phyloP scores from a whole-genome alignment of 148 eudicot genomes.

The Rhododendron henanense region DNA sequence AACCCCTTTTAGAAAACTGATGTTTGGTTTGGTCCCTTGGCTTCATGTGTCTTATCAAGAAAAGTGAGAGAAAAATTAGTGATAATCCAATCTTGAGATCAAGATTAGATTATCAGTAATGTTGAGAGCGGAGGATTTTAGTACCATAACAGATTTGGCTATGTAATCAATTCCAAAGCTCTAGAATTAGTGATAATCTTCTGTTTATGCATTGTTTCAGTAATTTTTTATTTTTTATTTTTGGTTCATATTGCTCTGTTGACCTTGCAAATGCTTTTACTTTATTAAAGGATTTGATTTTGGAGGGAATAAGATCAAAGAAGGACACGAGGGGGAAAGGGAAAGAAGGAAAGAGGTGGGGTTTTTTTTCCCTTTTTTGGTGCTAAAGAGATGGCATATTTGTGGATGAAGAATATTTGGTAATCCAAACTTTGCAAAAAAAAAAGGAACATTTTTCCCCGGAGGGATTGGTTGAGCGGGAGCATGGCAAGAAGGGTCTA shows the following conservation, averaged over 20 bases:
- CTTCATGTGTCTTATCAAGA: background rate
- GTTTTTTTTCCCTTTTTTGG: background rate
- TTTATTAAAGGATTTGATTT: constrained; percentile 7
- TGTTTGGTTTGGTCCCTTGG: constrained; percentile 10
- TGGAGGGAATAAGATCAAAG: constrained; percentile 11
- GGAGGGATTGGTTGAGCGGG: background rate
- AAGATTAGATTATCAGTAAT: background rate
- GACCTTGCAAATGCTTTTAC: constrained; percentile 6
- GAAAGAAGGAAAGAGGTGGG: background rate
- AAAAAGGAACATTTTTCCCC: background rate
- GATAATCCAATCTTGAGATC: background rate
- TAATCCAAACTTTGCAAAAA: constrained; percentile 7
- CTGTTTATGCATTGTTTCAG: background rate
- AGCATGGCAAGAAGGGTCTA: background rate
- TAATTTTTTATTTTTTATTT: background rate
- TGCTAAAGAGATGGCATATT: background rate
- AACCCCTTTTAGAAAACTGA: background rate
- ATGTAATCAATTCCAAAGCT: constrained; percentile 4
- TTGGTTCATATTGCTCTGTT: background rate
- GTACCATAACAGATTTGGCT: background rate
- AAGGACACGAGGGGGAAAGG: background rate
- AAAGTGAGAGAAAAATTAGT: background rate
- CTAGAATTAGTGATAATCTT: constrained; percentile 10
- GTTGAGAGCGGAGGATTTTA: constrained; percentile 1
- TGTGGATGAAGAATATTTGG: background rate